Conservation (phyloP, 345 rosid species). For the Lumnitzera racemosa region DNA sequence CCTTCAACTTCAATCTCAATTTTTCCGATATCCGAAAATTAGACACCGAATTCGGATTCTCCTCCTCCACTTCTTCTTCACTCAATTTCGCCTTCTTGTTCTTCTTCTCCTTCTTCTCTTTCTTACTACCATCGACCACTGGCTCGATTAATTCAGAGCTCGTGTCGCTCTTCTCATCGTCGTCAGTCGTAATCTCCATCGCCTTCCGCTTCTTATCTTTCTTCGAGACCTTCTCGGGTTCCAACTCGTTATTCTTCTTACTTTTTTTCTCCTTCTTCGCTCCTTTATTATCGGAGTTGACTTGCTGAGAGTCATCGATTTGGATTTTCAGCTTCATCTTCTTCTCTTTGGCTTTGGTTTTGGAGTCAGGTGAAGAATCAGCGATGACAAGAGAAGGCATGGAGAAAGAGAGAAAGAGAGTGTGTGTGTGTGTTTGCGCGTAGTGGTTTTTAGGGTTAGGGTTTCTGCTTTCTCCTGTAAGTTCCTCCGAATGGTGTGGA, state of each 20-base stretch:
- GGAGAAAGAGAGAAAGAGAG: neutral
- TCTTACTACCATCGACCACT: constrained; percentile 5
- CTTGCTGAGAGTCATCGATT: constrained; percentile 17
- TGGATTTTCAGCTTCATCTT: constrained; percentile 62
- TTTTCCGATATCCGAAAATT: constrained; percentile 67
- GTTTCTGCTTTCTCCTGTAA: constrained; percentile 19
- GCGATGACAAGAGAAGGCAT: constrained; percentile 55
- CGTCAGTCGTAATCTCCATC: constrained; percentile 27
- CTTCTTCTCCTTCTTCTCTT: constrained; percentile 27
- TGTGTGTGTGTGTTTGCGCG: neutral
- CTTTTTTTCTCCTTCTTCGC: constrained; percentile 33
- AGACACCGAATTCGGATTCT: constrained; percentile 59
- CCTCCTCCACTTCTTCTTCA: constrained; percentile 37
- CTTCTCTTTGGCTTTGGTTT: constrained; percentile 37
- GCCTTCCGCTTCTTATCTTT: constrained; percentile 56
- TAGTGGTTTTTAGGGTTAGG: neutral
- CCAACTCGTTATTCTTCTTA: constrained; percentile 18
- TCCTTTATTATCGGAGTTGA: constrained; percentile 12
- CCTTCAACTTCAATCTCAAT: constrained; percentile 51
- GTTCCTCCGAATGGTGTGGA: constrained; percentile 9
- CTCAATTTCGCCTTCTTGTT: constrained; percentile 39
- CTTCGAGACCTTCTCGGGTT: constrained; percentile 29
- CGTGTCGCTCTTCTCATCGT: constrained; percentile 50
- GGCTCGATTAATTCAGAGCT: constrained; percentile 69
- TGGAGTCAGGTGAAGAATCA: constrained; percentile 11